Evolutionary conservation across 2,329 filamentous ascomycete species (phyloP).

Genomic region (Calonectria naviculata): DNA sequence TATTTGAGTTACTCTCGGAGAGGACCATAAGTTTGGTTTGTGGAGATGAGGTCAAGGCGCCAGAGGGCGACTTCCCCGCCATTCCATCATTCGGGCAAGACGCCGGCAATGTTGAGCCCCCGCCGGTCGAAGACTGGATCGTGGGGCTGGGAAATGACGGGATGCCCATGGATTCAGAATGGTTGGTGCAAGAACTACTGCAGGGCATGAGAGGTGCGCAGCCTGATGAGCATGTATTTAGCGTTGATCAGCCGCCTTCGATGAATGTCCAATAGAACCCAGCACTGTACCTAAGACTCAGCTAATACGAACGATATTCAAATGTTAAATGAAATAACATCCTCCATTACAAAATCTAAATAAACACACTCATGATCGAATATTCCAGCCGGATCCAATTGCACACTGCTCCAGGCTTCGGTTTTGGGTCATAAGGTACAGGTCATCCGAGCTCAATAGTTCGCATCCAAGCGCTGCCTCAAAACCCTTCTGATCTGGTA

Average conservation of each 20-base stretch:
- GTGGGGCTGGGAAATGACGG: slow-evolving; percentile 18
- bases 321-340: too few relatives aligned
- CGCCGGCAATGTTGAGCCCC: slow-evolving; percentile 11
- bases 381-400: background rate
- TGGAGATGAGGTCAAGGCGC: slow-evolving; percentile 12
- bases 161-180: slow-evolving; percentile 26
- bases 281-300: background rate
- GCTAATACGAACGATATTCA: too few relatives aligned
- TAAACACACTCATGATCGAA: background rate
- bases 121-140: slow-evolving; percentile 24
- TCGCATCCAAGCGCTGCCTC: slow-evolving; percentile 9
- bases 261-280: slow-evolving; percentile 7
- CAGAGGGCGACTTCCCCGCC: background rate
- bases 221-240: background rate
- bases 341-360: background rate
- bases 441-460: slow-evolving; percentile 4
- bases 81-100: background rate
- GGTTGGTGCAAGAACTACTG: slow-evolving; percentile 29
- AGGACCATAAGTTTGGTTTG: slow-evolving; percentile 42
- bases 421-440: slow-evolving; percentile 8
- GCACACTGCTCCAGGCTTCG: slow-evolving; percentile 20
- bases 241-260: background rate
- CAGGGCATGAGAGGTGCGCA: slow-evolving; percentile 26
- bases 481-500: background rate
- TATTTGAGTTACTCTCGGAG: slow-evolving; percentile 44